A percentile compares a stretch with the other conserved stretches of the same genome.
Conservation (phyloP, 2,329 filamentous ascomycete species). For the Lachnellula hyalina region DNA sequence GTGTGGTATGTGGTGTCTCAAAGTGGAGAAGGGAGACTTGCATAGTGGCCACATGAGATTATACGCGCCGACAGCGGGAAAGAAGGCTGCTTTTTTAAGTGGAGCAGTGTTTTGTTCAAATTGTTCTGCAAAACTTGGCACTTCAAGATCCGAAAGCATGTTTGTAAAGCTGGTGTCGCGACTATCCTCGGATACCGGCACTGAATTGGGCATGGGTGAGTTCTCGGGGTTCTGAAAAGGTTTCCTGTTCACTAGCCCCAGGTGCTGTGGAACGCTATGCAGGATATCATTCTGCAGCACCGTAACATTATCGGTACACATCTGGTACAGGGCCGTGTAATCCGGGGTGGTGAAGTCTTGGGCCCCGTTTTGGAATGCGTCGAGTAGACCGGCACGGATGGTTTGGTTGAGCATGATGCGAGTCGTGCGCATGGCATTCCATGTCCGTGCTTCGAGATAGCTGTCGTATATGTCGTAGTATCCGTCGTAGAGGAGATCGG, state of each 20-base stretch:
- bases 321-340: constrained; percentile 7
- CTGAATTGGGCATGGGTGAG: not conserved
- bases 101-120: not conserved
- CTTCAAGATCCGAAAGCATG: not conserved
- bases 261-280: constrained; percentile 15
- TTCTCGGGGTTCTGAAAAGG: constrained; percentile 1
- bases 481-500: constrained; percentile 12
- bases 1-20: no score
- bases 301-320: constrained; percentile 9
- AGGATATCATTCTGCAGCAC: constrained; percentile 18
- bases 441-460: constrained; percentile 15
- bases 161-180: not conserved
- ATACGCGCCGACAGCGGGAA: constrained; percentile 12
- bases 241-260: constrained; percentile 11
- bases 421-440: constrained; percentile 13
- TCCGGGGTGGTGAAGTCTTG: constrained; percentile 5
- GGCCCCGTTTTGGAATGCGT: constrained; percentile 3
- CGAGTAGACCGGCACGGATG: constrained; percentile 12
- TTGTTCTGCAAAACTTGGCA: not conserved
- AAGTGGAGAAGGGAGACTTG: not conserved
- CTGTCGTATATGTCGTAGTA: constrained; percentile 19
- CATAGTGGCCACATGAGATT: constrained; percentile 21
- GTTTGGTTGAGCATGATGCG: constrained; percentile 18
- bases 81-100: not conserved
- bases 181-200: not conserved